Percentiles rank a stretch among this genome's conserved stretches.
phyloP scores from a whole-genome alignment of 306 rosid genomes.

The Prunus davidiana region DNA sequence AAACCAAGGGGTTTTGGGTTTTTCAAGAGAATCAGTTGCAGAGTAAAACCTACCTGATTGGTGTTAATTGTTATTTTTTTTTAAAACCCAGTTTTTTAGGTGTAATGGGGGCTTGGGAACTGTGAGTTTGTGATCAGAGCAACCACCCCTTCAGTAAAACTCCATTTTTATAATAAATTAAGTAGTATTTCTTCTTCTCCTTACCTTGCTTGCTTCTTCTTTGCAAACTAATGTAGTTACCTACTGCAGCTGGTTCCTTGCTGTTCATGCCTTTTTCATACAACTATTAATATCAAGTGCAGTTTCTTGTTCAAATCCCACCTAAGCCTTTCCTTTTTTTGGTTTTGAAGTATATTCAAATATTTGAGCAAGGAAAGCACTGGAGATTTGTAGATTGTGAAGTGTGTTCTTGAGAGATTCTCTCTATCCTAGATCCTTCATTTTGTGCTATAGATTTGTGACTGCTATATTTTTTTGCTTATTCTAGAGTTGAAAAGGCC shows the following conservation, averaged over 20 bases:
- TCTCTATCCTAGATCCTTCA: not conserved
- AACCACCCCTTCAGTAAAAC: slow-evolving; percentile 7
- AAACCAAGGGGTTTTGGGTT: slow-evolving; percentile 34
- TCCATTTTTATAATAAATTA: not conserved
- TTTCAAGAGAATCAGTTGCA: slow-evolving; percentile 57
- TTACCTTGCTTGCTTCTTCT: slow-evolving; percentile 20
- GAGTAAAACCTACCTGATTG: slow-evolving; percentile 32
- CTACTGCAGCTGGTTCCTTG: not conserved
- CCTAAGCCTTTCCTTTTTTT: not conserved
- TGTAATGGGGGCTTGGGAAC: slow-evolving; percentile 37
- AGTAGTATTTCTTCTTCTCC: not conserved
- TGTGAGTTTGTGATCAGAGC: slow-evolving; percentile 26
- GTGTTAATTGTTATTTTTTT: not conserved
- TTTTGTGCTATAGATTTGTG: not conserved
- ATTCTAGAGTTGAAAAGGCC: not conserved
- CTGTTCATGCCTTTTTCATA: slow-evolving; percentile 17
- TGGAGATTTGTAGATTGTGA: too few species aligned
- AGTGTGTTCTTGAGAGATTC: too few species aligned
- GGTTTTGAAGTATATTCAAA: not conserved
- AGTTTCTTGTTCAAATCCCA: slow-evolving; percentile 14
- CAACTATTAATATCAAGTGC: not conserved
- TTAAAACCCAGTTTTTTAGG: slow-evolving; percentile 13
- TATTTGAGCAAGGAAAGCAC: not conserved
- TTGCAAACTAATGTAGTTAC: slow-evolving; percentile 22
- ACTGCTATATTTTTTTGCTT: not conserved